phyloP scores from a whole-genome alignment of 805 yeast genomes.

The Yarrowia divulgata region DNA sequence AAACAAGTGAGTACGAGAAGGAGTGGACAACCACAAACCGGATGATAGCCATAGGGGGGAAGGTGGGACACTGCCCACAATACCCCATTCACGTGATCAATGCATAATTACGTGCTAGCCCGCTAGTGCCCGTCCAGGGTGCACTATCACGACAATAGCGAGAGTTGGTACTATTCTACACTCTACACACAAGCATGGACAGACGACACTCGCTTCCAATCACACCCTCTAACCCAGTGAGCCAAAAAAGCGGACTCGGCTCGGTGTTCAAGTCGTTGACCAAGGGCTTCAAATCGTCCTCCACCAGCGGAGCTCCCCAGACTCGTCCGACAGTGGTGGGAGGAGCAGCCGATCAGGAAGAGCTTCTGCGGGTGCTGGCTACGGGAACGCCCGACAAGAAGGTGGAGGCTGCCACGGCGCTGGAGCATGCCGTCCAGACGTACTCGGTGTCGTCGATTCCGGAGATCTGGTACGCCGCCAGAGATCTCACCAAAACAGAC shows the following conservation, averaged over 20 bases:
- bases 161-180: background rate
- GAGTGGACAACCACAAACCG: too few relatives aligned
- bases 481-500: slow-evolving; percentile 57
- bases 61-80: background rate
- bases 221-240: slow-evolving; percentile 22
- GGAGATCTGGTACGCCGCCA: slow-evolving; percentile 77
- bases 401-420: slow-evolving; percentile 58
- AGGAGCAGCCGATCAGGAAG: slow-evolving; percentile 49
- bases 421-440: slow-evolving; percentile 60
- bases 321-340: slow-evolving; percentile 47
- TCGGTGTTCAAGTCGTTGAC: slow-evolving; percentile 48
- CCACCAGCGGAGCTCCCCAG: slow-evolving; percentile 42
- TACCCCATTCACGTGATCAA: background rate
- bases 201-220: background rate
- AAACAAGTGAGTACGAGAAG: slow-evolving; percentile 1
- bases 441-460: slow-evolving; percentile 66
- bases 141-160: background rate
- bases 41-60: too few relatives aligned
- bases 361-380: slow-evolving; percentile 46
- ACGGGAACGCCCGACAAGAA: slow-evolving; percentile 47
- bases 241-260: slow-evolving; percentile 41
- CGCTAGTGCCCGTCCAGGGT: background rate
- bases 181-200: background rate
- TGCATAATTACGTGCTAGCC: background rate
- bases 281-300: slow-evolving; percentile 46